phyloP scores from a whole-genome alignment of 306 rosid genomes.

The Malus asiatica region DNA sequence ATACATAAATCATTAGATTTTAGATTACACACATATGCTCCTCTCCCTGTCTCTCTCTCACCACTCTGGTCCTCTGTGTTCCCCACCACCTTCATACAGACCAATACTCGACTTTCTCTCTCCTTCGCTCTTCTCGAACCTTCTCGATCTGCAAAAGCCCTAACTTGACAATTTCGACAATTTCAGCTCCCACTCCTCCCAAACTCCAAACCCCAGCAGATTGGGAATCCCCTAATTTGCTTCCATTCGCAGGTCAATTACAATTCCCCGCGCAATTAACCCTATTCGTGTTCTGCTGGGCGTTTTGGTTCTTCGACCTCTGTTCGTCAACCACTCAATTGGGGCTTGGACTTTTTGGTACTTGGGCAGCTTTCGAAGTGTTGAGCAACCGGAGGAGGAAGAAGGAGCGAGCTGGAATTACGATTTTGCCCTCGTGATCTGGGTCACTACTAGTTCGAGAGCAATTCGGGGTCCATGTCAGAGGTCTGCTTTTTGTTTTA shows the following conservation, averaged over 20 bases:
- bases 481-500: slow-evolving; percentile 12
- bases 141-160: slow-evolving; percentile 15
- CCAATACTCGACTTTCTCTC: neutral
- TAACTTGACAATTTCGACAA: neutral
- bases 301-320: neutral
- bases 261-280: neutral
- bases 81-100: neutral
- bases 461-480: slow-evolving; percentile 23
- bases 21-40: neutral
- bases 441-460: neutral
- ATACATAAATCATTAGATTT: neutral
- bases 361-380: neutral
- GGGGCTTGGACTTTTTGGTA: neutral
- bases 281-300: neutral
- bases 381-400: neutral
- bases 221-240: neutral
- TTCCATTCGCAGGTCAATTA: slow-evolving; percentile 3
- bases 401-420: slow-evolving; percentile 6
- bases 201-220: slow-evolving; percentile 3
- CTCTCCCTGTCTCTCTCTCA: neutral
- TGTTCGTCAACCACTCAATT: neutral
- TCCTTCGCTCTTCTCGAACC: neutral
- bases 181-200: neutral
- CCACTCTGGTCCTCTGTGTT: neutral
- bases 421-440: slow-evolving; percentile 18